Evolutionary conservation across 768 basidiomycete genomes (phyloP), one percentile per base, ranked within the genome.

Genomic region (Clathrus columnatus): DNA sequence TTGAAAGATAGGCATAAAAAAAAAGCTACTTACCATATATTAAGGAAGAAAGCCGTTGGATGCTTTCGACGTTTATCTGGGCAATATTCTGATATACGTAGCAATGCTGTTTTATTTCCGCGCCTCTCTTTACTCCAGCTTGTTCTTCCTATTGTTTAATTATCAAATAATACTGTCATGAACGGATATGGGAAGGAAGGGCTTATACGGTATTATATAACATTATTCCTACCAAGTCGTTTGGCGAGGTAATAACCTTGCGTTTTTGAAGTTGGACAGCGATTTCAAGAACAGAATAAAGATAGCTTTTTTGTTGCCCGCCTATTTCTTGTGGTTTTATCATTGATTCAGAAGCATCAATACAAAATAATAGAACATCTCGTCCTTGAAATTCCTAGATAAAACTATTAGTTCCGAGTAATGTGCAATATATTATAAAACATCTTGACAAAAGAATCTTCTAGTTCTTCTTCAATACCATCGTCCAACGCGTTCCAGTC

Each of bases 281-380:
- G 8, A 85, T 84, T 58, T 91, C 81, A 21, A 98, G 77, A 0
- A 91, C 89, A 18, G 78, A 74, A 61, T 84, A 84, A 2, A 97
- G 67, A 63, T 93, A 85, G 55, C 83, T 90, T 0, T 82, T 87
- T 64, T 85, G 75, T 36, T 74, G 72, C 78, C 52, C 73, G 71
- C 10, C 80, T 79, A 62, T 85, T 81, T 23, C 86, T 84, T 48
- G 74, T 75, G 43, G 85, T 78, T 32, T 74, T 23, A 87, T 83
- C 95, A 98, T 97, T 10, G 91, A 89, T 52, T 80, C 74, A 0
- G 94, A 95, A 59, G 90, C 91, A 69, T 99, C 94, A 56, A 99
- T 91, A 67, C 87, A 89, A 72, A 97, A 96, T n/a, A 98, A 70
- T 46, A 95, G 85, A 28, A 92, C 88, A 62, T 97, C 92, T 58